phyloP scores from a whole-genome alignment of 345 rosid species.

The Aquilaria sinensis region DNA sequence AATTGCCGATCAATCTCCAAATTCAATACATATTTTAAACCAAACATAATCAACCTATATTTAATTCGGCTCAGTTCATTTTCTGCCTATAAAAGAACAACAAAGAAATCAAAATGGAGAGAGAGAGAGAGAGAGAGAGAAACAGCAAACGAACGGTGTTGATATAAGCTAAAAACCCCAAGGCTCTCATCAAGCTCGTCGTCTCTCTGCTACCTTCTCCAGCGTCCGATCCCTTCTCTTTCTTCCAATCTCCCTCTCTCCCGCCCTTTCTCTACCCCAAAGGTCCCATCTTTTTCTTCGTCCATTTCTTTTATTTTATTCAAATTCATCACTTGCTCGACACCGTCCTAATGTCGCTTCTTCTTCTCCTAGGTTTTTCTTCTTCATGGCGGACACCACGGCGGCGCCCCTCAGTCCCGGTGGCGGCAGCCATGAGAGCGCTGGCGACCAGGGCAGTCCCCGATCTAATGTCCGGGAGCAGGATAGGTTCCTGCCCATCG shows the following conservation, averaged over 20 bases:
- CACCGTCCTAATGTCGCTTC: neutral
- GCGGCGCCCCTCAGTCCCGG: constrained; percentile 63
- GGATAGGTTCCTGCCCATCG: constrained; percentile 89
- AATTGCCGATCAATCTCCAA: too few species aligned
- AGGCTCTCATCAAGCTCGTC: constrained; percentile 51
- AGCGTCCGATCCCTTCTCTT: constrained; percentile 84
- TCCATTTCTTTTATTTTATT: constrained; percentile 1
- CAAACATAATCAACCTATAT: too few species aligned
- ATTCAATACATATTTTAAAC: too few species aligned
- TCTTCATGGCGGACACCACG: constrained; percentile 14
- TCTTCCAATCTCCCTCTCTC: constrained; percentile 51
- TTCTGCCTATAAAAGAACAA: neutral
- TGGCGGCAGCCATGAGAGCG: constrained; percentile 70
- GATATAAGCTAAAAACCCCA: constrained; percentile 33
- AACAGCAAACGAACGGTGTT: constrained; percentile 54
- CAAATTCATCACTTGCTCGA: neutral
- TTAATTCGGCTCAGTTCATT: too few species aligned
- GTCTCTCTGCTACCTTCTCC: constrained; percentile 57
- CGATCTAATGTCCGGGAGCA: constrained; percentile 80
- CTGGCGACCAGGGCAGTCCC: constrained; percentile 76
- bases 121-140: neutral
- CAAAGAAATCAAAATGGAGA: neutral
- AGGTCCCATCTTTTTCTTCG: constrained; percentile 6
- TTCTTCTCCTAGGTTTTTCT: constrained; percentile 4
- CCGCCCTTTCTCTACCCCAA: constrained; percentile 45